Conservation (phyloP, 2,329 filamentous ascomycete genomes). For the Venturia aucupariae region DNA sequence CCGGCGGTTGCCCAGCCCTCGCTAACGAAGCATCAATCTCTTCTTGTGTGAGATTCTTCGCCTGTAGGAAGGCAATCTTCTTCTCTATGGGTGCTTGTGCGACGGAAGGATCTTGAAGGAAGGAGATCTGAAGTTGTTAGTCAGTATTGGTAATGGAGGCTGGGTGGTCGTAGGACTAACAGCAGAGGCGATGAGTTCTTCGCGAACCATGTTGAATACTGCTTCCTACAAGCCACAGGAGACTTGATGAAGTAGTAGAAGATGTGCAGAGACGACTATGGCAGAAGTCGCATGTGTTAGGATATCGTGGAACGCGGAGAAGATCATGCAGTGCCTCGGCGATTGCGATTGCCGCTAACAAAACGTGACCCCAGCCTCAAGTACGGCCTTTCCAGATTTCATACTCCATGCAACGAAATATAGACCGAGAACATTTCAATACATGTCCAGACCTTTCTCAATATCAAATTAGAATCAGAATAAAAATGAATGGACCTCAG, state of each 20-base stretch:
- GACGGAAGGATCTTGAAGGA: slow-evolving; percentile 91
- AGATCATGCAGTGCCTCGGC: not conserved
- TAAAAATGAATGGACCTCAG: no score
- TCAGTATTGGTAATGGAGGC: slow-evolving; percentile 18
- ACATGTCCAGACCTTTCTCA: no score
- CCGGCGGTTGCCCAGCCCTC: slow-evolving; percentile 54
- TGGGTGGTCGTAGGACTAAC: slow-evolving; percentile 26
- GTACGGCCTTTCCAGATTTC: no score
- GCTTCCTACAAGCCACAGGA: not conserved
- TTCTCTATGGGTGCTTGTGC: slow-evolving; percentile 85
- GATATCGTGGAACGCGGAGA: not conserved
- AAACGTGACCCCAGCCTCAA: no score
- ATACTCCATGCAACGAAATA: no score
- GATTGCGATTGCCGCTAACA: not conserved
- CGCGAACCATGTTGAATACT: slow-evolving; percentile 60
- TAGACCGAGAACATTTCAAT: no score
- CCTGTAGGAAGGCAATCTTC: slow-evolving; percentile 82
- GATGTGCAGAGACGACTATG: not conserved
- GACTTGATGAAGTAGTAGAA: not conserved
- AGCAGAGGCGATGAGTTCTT: slow-evolving; percentile 82
- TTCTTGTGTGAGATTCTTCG: slow-evolving; percentile 94
- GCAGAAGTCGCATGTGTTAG: not conserved
- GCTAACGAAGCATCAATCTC: slow-evolving; percentile 81
- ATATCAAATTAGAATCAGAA: no score
- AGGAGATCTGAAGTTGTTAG: slow-evolving; percentile 37